Evolutionary conservation across 208 protist genomes (phyloP).

Genomic region (Leishmania martiniquensis): DNA sequence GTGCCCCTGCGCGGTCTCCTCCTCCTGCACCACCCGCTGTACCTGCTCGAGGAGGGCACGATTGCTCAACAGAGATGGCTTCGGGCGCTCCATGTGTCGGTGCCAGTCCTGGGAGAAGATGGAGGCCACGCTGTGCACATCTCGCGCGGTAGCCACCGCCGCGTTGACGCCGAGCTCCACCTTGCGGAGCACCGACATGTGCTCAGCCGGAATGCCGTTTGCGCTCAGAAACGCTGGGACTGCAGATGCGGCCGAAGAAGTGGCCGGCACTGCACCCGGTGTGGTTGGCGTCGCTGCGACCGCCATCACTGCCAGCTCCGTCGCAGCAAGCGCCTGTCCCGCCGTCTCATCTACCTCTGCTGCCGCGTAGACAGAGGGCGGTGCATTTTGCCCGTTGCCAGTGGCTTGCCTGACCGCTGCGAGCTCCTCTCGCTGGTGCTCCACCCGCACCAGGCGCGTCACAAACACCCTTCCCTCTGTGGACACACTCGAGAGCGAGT

Average conservation of each 20-base stretch:
- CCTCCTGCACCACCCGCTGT: slow-evolving; percentile 57
- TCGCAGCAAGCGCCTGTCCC: background rate
- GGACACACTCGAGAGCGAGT: slow-evolving; percentile 32
- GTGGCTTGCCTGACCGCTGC: slow-evolving; percentile 6
- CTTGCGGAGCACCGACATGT: slow-evolving; percentile 76
- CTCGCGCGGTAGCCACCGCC: slow-evolving; percentile 42
- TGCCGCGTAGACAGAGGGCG: slow-evolving; percentile 30
- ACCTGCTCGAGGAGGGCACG: slow-evolving; percentile 61
- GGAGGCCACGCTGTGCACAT: slow-evolving; percentile 47
- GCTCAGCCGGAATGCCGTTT: slow-evolving; percentile 54
- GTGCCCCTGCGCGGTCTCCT: slow-evolving; percentile 48
- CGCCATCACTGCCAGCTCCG: slow-evolving; percentile 13
- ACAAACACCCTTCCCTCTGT: slow-evolving; percentile 50
- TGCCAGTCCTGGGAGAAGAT: slow-evolving; percentile 55
- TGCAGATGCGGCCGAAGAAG: background rate
- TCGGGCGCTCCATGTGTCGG: slow-evolving; percentile 31
- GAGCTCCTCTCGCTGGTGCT: slow-evolving; percentile 30
- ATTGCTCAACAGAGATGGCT: slow-evolving; percentile 72
- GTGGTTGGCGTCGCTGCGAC: background rate
- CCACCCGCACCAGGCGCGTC: slow-evolving; percentile 51
- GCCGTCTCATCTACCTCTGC: slow-evolving; percentile 11
- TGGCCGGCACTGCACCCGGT: background rate
- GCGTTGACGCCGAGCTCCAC: slow-evolving; percentile 56
- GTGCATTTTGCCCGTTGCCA: background rate
- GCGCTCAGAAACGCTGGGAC: slow-evolving; percentile 28